These are phyloP conservation scores for Ustilago vetiveriae DNA, from an alignment of 1,284 basidiomycete genomes.

Conservation along the genomic window DNA sequence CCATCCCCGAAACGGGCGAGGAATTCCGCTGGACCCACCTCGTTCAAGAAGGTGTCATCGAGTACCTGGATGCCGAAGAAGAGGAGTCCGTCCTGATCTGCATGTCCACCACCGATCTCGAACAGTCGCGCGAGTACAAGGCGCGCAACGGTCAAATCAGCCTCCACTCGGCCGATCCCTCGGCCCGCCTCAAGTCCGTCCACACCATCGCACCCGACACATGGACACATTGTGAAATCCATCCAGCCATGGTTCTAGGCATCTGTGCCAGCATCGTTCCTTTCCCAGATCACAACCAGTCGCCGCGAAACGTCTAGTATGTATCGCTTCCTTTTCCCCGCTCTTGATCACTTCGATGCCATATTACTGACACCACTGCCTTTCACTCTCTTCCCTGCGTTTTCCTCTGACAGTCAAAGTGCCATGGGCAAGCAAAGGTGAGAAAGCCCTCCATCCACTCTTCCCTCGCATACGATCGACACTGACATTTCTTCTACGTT, in stretches of 20 bases:
- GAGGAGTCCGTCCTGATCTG: slow-evolving; percentile 99
- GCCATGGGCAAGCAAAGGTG: slow-evolving; percentile 98
- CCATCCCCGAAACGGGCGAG: slow-evolving; percentile 45
- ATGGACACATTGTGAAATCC: slow-evolving; percentile 99
- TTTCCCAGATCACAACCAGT: slow-evolving; percentile 99
- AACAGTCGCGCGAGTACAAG: slow-evolving; percentile 72
- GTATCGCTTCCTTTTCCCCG: too few species aligned
- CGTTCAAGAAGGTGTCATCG: slow-evolving; percentile 87
- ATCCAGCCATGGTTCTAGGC: slow-evolving; percentile 98
- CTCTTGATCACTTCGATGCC: too few species aligned
- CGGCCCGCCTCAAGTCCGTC: slow-evolving; percentile 76
- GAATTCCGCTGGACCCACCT: slow-evolving; percentile 82
- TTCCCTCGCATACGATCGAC: too few species aligned
- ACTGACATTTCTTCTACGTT: not conserved
- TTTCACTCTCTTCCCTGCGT: too few species aligned
- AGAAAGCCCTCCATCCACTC: too few species aligned
- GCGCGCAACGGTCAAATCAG: slow-evolving; percentile 72
- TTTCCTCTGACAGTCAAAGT: too few species aligned
- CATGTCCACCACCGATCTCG: slow-evolving; percentile 95
- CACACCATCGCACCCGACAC: slow-evolving; percentile 68
- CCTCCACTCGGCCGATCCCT: slow-evolving; percentile 79
- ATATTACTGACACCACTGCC: too few species aligned
- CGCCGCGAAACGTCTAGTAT: slow-evolving; percentile 99
- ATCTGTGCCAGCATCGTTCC: slow-evolving; percentile 99
- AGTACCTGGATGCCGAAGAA: slow-evolving; percentile 96